Evolutionary conservation across 495 filamentous ascomycete genomes (phyloP), one percentile per base, ranked within the genome.

Genomic region (Penicillium nucicola): DNA sequence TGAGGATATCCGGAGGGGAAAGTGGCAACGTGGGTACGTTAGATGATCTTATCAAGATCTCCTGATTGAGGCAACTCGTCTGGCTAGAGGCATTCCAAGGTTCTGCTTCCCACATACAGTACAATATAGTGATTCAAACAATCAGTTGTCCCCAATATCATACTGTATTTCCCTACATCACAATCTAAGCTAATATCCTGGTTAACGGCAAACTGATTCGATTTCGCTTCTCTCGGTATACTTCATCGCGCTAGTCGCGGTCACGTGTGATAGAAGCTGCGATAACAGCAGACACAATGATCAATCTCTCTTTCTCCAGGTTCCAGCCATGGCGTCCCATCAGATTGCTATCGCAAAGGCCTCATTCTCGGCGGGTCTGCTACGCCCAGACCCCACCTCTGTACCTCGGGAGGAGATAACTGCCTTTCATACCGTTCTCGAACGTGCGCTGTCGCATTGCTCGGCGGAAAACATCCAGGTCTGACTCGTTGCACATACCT

Each of bases 401-500:
- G 79, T 90, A 20, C 64, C 85, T 19, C 79, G 83, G 65, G 79
- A 87, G 62, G 85, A 90, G 45, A 87, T 95, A 74, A 72, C 82
- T 49, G 63, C 77, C 32, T 89, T 93, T 60, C 84, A 91, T 66
- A 57, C 70, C 48, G 71, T 81, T 41, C 77, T 96, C 53, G 82
- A 87, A 60, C 71, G 78, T 62, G 80, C 79, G 48, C 67, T 90
- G 60, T 74, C 78, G 68, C 83, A 85, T 71, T 92, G 90, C 81
- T 88, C 89, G 56, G 76, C 84, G 48, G 64, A 75, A 74, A 95
- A 95, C 75, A 86, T 96, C 78, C 91, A 96, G 91, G 91, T 96
- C 90, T 92, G 90, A 89, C 56, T 61, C 55, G 64, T 62, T 64
- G 55, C 57, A 57, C 66, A 66, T 53, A 48, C 43, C 48, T 58